These are phyloP conservation scores for Hura crepitans DNA, from an alignment of 441 rosid genomes.

Conservation along the genomic window DNA sequence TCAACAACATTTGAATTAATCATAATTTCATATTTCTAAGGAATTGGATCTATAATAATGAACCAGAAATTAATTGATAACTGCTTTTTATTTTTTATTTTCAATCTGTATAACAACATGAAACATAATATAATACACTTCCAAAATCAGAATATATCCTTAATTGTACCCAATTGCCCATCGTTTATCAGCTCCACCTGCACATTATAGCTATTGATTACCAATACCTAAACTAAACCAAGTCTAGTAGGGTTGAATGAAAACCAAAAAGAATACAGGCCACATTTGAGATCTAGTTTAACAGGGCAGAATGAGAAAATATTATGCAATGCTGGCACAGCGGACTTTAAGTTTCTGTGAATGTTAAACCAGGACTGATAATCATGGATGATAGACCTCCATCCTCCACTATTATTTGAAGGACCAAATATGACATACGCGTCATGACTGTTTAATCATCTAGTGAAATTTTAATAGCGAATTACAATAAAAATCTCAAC, in stretches of 20 bases:
- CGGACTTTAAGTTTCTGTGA: neutral
- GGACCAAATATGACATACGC: neutral
- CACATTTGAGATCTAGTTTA: neutral
- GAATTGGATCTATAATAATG: no score
- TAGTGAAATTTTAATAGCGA: neutral
- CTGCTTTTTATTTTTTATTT: neutral
- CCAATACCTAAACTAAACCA: neutral
- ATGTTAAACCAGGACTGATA: neutral
- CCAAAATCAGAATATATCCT: neutral
- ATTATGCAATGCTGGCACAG: neutral
- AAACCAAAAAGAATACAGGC: neutral
- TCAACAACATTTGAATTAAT: no score
- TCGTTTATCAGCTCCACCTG: neutral
- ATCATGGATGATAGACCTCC: neutral
- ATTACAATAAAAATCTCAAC: neutral
- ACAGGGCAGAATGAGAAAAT: neutral
- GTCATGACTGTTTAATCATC: neutral
- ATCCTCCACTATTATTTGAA: constrained; percentile 2
- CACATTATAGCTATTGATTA: neutral
- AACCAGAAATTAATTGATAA: neutral
- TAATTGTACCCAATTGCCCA: neutral
- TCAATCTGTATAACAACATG: neutral
- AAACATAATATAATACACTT: neutral
- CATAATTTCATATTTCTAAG: no score
- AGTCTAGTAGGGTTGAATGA: neutral